Conservation (phyloP, 345 rosid genomes). For the Corchorus olitorius region DNA sequence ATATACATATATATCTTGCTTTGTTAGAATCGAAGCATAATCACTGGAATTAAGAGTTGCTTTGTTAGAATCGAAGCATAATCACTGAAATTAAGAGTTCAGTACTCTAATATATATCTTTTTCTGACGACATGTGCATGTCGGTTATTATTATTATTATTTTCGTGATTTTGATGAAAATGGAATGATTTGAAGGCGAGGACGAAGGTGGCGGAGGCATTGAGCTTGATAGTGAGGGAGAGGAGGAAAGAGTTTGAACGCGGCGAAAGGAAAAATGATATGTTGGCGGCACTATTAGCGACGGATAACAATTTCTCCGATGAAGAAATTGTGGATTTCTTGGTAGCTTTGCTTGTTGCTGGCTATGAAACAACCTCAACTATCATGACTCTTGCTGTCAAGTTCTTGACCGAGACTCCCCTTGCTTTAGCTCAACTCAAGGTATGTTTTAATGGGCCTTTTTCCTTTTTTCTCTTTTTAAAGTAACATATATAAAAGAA, state of each 20-base stretch:
- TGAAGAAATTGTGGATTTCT: constrained; percentile 83
- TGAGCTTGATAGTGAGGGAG: constrained; percentile 70
- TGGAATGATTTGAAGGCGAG: constrained; percentile 55
- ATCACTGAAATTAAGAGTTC: too few relatives aligned
- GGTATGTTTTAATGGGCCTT: constrained; percentile 36
- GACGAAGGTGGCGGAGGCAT: constrained; percentile 94
- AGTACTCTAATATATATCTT: too few relatives aligned
- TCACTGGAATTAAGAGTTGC: too few relatives aligned
- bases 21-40: too few relatives aligned
- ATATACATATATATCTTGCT: not conserved
- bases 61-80: too few relatives aligned
- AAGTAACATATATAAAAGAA: not conserved
- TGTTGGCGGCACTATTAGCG: constrained; percentile 75
- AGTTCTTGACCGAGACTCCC: constrained; percentile 92
- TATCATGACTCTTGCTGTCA: constrained; percentile 94
- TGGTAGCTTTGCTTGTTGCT: constrained; percentile 88
- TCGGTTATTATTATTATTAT: not conserved
- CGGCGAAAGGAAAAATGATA: constrained; percentile 63
- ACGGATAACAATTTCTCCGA: constrained; percentile 75
- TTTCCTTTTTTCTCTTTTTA: not conserved
- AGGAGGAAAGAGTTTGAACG: constrained; percentile 62
- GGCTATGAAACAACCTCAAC: constrained; percentile 98
- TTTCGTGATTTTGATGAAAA: not conserved
- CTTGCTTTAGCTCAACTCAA: constrained; percentile 83
- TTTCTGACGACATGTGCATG: too few relatives aligned